Conservation (phyloP, 1,139 yeast genomes). For the Pichia inconspicua region DNA sequence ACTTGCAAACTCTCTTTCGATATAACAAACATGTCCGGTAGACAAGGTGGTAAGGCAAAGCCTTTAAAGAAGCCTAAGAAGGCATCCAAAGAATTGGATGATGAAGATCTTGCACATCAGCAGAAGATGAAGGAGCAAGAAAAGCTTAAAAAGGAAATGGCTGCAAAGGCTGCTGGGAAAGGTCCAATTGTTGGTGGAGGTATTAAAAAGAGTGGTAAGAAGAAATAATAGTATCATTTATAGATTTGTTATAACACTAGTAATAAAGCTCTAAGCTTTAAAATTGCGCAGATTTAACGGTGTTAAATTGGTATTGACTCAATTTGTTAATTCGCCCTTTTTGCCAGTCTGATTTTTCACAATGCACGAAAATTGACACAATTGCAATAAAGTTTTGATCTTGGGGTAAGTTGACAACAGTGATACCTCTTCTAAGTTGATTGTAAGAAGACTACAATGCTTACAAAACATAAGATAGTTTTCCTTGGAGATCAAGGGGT, state of each 20-base stretch:
- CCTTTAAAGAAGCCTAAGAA: slow-evolving; percentile 68
- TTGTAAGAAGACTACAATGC: slow-evolving; percentile 17
- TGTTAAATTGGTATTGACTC: too few relatives aligned
- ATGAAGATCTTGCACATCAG: slow-evolving; percentile 83
- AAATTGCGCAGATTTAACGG: too few relatives aligned
- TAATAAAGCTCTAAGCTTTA: too few relatives aligned
- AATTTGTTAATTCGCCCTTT: not conserved
- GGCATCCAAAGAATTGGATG: slow-evolving; percentile 65
- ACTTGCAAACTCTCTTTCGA: not conserved
- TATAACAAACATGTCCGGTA: slow-evolving; percentile 37
- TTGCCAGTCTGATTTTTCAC: not conserved
- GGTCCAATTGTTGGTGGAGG: slow-evolving; percentile 93
- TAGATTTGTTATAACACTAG: not conserved
- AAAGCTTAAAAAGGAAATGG: slow-evolving; percentile 85
- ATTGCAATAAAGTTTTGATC: not conserved
- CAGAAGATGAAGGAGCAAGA: slow-evolving; percentile 94
- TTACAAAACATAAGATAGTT: slow-evolving; percentile 80
- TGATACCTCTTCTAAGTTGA: not conserved
- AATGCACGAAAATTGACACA: not conserved
- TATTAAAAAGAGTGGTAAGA: slow-evolving; percentile 63
- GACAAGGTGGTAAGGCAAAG: slow-evolving; percentile 43
- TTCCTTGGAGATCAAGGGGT: slow-evolving; percentile 97
- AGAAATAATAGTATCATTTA: slow-evolving; percentile 14
- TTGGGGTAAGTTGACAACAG: not conserved
- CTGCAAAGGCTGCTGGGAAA: slow-evolving; percentile 78